phyloP scores from a whole-genome alignment of 257 asterid species.

The Verbascum thapsus region DNA sequence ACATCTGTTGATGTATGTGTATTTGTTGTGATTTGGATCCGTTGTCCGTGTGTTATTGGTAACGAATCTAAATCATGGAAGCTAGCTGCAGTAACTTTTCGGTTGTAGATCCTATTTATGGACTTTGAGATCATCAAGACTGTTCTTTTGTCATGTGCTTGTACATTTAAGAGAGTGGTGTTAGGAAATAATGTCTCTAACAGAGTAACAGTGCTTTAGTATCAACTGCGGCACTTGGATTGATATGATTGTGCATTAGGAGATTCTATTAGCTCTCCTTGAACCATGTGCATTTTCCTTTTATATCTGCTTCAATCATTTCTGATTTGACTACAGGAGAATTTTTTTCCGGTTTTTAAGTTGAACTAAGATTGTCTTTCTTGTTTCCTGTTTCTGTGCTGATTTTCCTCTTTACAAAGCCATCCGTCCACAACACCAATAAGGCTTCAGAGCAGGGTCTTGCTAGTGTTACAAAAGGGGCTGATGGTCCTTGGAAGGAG shows the following conservation, averaged over 20 bases:
- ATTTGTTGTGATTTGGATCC: slow-evolving; percentile 35
- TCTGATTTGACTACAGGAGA: slow-evolving; percentile 1
- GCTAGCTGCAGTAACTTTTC: slow-evolving; percentile 8
- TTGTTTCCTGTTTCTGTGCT: slow-evolving; percentile 11
- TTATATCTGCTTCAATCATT: slow-evolving; percentile 18
- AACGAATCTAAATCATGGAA: slow-evolving; percentile 14
- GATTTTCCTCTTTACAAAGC: slow-evolving; percentile 37
- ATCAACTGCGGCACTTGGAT: background rate
- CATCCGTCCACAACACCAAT: slow-evolving; percentile 47
- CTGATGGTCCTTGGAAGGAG: slow-evolving; percentile 66
- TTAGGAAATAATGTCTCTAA: background rate
- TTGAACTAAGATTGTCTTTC: slow-evolving; percentile 8
- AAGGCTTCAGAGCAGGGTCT: slow-evolving; percentile 58
- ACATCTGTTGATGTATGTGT: slow-evolving; percentile 19
- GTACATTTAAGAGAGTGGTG: background rate
- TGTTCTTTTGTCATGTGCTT: slow-evolving; percentile 18
- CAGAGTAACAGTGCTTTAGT: background rate
- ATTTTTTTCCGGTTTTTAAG: background rate
- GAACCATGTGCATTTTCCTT: background rate
- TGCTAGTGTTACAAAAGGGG: slow-evolving; percentile 51
- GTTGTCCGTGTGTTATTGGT: background rate
- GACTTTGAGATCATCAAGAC: slow-evolving; percentile 18
- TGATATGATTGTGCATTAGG: background rate
- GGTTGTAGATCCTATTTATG: background rate
- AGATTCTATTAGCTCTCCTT: slow-evolving; percentile 16